phyloP scores from a whole-genome alignment of 1,139 yeast genomes.

The Yamadazyma dushanensis region DNA sequence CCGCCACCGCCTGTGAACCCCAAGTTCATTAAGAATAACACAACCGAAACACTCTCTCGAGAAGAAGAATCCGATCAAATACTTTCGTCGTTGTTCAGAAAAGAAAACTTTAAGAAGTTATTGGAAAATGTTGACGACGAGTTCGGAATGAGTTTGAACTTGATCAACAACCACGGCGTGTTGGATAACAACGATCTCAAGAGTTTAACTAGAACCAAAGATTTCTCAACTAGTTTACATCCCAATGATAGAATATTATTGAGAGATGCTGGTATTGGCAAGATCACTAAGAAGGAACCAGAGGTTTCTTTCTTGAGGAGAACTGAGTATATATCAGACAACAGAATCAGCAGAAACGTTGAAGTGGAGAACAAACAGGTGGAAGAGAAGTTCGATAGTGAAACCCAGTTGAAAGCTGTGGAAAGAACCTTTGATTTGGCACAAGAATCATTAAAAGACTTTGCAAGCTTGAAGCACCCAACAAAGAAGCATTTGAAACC shows the following conservation, averaged over 20 bases:
- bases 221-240: slow-evolving; percentile 49
- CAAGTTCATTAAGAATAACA: slow-evolving; percentile 62
- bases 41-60: slow-evolving; percentile 37
- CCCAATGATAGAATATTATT: slow-evolving; percentile 75
- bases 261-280: slow-evolving; percentile 70
- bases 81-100: slow-evolving; percentile 71
- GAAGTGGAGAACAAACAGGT: slow-evolving; percentile 12
- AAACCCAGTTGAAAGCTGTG: slow-evolving; percentile 62
- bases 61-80: slow-evolving; percentile 60
- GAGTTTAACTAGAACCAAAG: slow-evolving; percentile 33
- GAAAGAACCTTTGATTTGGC: slow-evolving; percentile 75
- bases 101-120: slow-evolving; percentile 67
- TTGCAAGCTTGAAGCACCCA: slow-evolving; percentile 67
- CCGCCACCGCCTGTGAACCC: slow-evolving; percentile 97
- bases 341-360: slow-evolving; percentile 23
- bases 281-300: slow-evolving; percentile 51
- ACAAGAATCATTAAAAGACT: slow-evolving; percentile 44
- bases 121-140: slow-evolving; percentile 69
- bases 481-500: slow-evolving; percentile 72
- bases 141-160: slow-evolving; percentile 78
- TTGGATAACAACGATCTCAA: slow-evolving; percentile 63
- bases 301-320: slow-evolving; percentile 86
- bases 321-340: slow-evolving; percentile 81
- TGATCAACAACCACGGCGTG: slow-evolving; percentile 65
- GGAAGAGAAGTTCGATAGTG: slow-evolving; percentile 49